These are phyloP conservation scores for Fusarium devonianum DNA, from an alignment of 2,329 filamentous ascomycete species.

Conservation along the genomic window DNA sequence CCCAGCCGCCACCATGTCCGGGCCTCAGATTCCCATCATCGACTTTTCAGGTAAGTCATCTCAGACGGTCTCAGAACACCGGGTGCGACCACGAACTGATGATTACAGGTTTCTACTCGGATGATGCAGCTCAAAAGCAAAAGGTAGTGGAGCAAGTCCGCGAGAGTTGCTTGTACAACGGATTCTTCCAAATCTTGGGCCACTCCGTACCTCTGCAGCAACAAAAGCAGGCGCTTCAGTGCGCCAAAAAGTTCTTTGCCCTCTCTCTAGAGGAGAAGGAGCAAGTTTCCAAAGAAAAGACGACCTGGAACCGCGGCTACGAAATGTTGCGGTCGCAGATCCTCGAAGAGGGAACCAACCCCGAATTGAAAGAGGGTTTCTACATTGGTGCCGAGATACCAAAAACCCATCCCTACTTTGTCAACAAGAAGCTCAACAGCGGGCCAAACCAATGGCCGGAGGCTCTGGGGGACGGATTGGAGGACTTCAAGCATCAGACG, in stretches of 20 bases:
- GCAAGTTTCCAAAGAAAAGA: constrained; percentile 48
- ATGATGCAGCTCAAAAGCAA: constrained; percentile 38
- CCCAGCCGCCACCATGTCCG: constrained; percentile 12
- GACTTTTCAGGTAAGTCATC: constrained; percentile 42
- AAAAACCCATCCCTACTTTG: constrained; percentile 50
- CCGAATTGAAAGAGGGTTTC: constrained; percentile 56
- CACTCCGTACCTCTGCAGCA: constrained; percentile 53
- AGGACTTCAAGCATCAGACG: constrained; percentile 48
- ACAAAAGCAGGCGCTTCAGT: constrained; percentile 51
- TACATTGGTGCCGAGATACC: constrained; percentile 51
- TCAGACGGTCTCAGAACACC: no score
- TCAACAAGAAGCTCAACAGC: constrained; percentile 50
- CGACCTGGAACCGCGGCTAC: constrained; percentile 57
- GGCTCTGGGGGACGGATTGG: constrained; percentile 41
- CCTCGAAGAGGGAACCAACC: constrained; percentile 52
- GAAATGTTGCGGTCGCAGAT: constrained; percentile 56
- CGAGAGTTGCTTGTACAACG: constrained; percentile 53
- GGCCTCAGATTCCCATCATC: constrained; percentile 40
- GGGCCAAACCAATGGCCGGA: constrained; percentile 55
- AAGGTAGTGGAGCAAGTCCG: constrained; percentile 45
- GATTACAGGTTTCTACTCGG: constrained; percentile 35
- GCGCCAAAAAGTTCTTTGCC: constrained; percentile 56
- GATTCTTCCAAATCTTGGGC: constrained; percentile 61
- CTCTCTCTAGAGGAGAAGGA: constrained; percentile 56
- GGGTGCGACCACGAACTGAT: no score